Percentiles rank a stretch among this genome's conserved stretches.
Conservation (phyloP, 129 eudicot genomes). For the Escallonia rubra region DNA sequence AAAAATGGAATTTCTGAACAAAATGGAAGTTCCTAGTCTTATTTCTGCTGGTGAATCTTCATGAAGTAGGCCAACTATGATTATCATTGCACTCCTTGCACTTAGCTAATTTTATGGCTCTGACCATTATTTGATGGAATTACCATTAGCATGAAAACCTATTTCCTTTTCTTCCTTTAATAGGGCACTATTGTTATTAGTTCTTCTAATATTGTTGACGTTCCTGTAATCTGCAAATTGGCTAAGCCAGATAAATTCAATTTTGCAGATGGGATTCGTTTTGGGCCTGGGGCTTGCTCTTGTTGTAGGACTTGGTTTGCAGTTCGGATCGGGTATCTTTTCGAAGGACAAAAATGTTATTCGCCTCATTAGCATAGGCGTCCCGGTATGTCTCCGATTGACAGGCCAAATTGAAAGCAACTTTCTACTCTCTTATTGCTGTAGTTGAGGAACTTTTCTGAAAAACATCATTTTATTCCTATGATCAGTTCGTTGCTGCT, state of each 20-base stretch:
- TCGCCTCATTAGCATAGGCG: conserved; percentile 45
- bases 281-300: conserved; percentile 72
- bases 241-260: not conserved
- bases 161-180: not conserved
- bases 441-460: no score
- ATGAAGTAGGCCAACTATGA: not conserved
- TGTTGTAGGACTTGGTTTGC: conserved; percentile 72
- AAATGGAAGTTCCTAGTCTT: not conserved
- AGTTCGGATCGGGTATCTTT: conserved; percentile 68
- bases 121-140: not conserved
- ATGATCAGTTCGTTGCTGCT: conserved; percentile 66
- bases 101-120: not conserved
- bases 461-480: not conserved
- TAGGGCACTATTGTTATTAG: not conserved
- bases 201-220: not conserved
- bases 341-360: conserved; percentile 55
- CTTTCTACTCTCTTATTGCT: not conserved
- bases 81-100: no score
- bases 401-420: not conserved
- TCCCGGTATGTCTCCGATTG: conserved; percentile 43
- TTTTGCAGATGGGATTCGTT: conserved; percentile 74
- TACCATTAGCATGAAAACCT: not conserved
- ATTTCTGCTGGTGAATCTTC: not conserved
- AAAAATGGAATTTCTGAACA: not conserved
- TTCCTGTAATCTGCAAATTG: not conserved